Evolutionary conservation across 139 green algal genomes (phyloP), one percentile per base, ranked within the genome.

Genomic region (Coccomyxa sp.): DNA sequence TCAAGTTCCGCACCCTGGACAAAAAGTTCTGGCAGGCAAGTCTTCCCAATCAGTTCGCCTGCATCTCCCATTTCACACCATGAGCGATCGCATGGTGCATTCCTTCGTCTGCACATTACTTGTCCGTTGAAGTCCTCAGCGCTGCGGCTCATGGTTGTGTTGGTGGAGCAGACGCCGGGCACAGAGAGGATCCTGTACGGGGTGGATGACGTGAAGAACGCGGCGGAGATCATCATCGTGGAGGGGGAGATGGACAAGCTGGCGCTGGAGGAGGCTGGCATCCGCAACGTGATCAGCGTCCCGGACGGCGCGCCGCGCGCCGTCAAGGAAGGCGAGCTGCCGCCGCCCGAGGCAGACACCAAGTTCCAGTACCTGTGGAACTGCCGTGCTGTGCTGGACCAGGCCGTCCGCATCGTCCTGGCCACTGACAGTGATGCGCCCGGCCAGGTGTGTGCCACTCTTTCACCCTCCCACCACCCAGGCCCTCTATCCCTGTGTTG

Each of bases 221-320:
- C 67, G 60, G 16, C 58, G 21, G 87, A 94, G 18, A 81, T 96
- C 32, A 88, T 96, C 77, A 90, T 97, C 67, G 95, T 98, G 68
- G 95, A 98, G 85, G 95, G 95, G 14, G 95, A 98, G 89, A 94
- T 98, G 87, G 95, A 98, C 89, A 98, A 97, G 85, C 88, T 98
- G 77, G 87, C 93, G 13, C 78, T 98, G 59, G 88, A 95, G 68
- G 87, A 93, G 86, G 91, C 88, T n/a, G 94, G 95, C 51, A 86
- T 95, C 79, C 81, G 31, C 57, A 94, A 95, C 80, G 94, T 94
- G 78, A 90, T 97, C 27, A 83, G 78, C 45, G 79, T 86, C 38
- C 91, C 90, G 14, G 90, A 93, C 82, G 91, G 90, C 76, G 88
- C 84, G 60, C 93, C 93, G 0, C 75, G 83, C 0, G 89, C 92